Evolutionary conservation across 306 rosid species (phyloP).

Genomic region (Sechiopsis laciniata): DNA sequence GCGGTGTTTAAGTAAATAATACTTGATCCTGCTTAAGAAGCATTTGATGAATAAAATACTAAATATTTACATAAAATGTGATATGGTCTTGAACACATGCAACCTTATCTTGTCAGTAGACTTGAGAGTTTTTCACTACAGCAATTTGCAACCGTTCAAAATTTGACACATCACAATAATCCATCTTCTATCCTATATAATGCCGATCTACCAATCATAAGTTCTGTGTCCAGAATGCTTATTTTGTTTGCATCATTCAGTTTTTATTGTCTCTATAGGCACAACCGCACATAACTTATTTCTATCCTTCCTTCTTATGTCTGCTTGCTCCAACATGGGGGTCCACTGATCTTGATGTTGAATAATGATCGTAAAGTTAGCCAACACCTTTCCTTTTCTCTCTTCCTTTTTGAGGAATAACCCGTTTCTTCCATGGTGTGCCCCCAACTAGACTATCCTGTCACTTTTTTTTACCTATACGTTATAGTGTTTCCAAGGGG

Average conservation of each 20-base stretch:
- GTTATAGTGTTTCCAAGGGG: no score
- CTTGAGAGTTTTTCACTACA: conserved; percentile 1
- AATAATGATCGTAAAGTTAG: conserved; percentile 15
- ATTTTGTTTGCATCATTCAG: conserved; percentile 5
- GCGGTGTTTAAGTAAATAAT: background rate
- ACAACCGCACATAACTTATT: background rate
- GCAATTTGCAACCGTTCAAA: conserved; percentile 23
- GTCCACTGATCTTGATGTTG: conserved; percentile 12
- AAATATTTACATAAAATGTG: background rate
- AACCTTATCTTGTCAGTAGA: conserved; percentile 18
- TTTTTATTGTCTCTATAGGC: conserved; percentile 9
- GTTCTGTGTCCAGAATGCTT: conserved; percentile 8
- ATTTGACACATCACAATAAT: conserved; percentile 31
- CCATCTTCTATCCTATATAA: conserved; percentile 13
- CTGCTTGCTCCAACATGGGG: background rate
- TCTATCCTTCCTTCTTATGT: conserved; percentile 6
- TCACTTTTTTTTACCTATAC: background rate
- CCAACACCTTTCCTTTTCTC: conserved; percentile 1
- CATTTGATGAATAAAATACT: conserved; percentile 10
- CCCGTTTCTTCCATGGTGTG: background rate
- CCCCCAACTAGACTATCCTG: background rate
- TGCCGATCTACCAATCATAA: conserved; percentile 12
- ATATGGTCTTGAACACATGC: conserved; percentile 1
- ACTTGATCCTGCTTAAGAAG: background rate
- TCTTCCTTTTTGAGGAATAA: conserved; percentile 10